Conservation (phyloP, 371 early-diverging fungal species). For the Cokeromyces recurvatus region DNA sequence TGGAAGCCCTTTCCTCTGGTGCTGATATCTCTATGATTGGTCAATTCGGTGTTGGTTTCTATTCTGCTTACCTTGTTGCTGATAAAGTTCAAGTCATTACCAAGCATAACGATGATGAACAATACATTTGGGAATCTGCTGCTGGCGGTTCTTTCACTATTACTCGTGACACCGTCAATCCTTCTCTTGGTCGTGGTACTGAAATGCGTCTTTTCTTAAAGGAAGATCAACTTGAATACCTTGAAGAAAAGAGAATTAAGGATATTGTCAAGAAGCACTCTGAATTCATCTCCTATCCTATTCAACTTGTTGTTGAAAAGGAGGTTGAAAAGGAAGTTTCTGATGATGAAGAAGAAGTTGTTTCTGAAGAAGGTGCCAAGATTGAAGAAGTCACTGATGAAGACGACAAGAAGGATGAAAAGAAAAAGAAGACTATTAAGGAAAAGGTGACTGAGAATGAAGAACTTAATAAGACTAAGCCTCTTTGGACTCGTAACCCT, state of each 20-base stretch:
- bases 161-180: conserved; percentile 64
- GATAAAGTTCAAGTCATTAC: conserved; percentile 81
- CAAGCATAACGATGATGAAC: conserved; percentile 69
- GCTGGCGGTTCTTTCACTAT: conserved; percentile 71
- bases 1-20: conserved; percentile 47
- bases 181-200: conserved; percentile 69
- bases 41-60: conserved; percentile 95
- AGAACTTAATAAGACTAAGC: conserved; percentile 72
- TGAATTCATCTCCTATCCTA: conserved; percentile 71
- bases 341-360: conserved; percentile 67
- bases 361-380: conserved; percentile 53
- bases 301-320: conserved; percentile 48
- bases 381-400: conserved; percentile 51
- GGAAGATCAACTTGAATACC: conserved; percentile 64
- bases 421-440: conserved; percentile 66
- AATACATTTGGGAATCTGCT: conserved; percentile 76
- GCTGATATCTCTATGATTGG: conserved; percentile 74
- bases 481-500: conserved; percentile 84
- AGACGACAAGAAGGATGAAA: conserved; percentile 74
- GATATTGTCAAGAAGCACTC: conserved; percentile 79
- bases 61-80: conserved; percentile 80
- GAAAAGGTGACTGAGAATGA: conserved; percentile 46
- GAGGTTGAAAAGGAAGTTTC: conserved; percentile 84
- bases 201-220: conserved; percentile 76
- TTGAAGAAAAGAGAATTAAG: conserved; percentile 53